Percentiles rank a stretch among this genome's conserved stretches.
Evolutionary conservation across 139 green algal genomes (phyloP).

Genomic region (Mychonastes homosphaera): DNA sequence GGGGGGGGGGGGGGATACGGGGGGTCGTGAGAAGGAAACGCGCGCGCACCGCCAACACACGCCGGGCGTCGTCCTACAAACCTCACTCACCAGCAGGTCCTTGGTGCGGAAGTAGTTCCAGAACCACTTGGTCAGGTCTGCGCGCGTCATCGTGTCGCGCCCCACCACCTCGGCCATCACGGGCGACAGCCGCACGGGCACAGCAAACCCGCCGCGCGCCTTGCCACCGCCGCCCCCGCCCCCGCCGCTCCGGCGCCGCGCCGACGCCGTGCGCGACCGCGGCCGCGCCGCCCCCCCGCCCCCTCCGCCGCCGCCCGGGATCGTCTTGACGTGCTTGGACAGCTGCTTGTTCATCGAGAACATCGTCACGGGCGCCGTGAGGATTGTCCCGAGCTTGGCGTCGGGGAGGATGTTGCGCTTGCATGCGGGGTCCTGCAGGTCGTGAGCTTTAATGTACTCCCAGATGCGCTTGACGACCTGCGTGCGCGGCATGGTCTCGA

Average conservation of each 20-base stretch:
- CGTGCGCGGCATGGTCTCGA: conserved; percentile 28
- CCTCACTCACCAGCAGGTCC: conserved; percentile 14
- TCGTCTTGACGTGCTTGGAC: conserved; percentile 35
- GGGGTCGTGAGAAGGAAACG: not conserved
- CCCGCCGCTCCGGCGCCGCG: not conserved
- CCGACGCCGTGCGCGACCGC: not conserved
- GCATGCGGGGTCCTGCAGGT: conserved; percentile 67
- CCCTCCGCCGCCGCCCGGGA: conserved; percentile 6
- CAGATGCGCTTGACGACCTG: conserved; percentile 73
- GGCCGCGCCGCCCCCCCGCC: not conserved
- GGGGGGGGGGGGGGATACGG: not conserved
- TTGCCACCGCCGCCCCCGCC: conserved; percentile 1
- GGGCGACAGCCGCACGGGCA: conserved; percentile 27
- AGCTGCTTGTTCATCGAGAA: conserved; percentile 77
- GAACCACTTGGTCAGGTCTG: conserved; percentile 41
- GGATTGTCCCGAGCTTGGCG: conserved; percentile 48
- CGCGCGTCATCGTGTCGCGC: conserved; percentile 19
- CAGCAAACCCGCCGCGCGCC: conserved; percentile 34
- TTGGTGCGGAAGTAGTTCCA: conserved; percentile 39
- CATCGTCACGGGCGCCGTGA: conserved; percentile 50
- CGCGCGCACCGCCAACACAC: not conserved
- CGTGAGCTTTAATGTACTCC: conserved; percentile 70
- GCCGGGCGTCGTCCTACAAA: not conserved
- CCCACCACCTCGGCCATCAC: conserved; percentile 38
- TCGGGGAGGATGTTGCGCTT: conserved; percentile 57